phyloP scores from a whole-genome alignment of 2,329 filamentous ascomycete species.

The Ambrosiella xylebori region DNA sequence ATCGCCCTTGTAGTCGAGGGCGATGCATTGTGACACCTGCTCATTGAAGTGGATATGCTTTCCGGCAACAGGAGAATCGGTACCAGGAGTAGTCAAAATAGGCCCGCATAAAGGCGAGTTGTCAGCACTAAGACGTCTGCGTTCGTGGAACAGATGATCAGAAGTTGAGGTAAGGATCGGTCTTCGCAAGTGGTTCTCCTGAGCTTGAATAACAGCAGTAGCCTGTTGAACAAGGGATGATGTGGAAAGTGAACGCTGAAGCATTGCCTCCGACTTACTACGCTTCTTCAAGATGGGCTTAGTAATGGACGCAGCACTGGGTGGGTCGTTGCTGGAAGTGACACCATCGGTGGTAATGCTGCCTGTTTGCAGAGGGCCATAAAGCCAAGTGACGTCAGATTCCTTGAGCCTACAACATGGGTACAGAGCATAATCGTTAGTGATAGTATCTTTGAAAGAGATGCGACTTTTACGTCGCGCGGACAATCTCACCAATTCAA shows the following conservation, averaged over 20 bases:
- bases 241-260: slow-evolving; percentile 73
- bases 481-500: slow-evolving; percentile 61
- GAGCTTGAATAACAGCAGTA: slow-evolving; percentile 68
- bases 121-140: slow-evolving; percentile 17
- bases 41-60: slow-evolving; percentile 95
- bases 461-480: not conserved
- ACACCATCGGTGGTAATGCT: slow-evolving; percentile 35
- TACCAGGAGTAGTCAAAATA: slow-evolving; percentile 54
- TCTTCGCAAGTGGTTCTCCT: slow-evolving; percentile 43
- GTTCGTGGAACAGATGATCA: slow-evolving; percentile 19
- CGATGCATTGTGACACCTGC: slow-evolving; percentile 89
- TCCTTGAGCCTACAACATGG: slow-evolving; percentile 62
- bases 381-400: slow-evolving; percentile 93
- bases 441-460: not conserved
- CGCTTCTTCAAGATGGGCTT: slow-evolving; percentile 94
- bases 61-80: slow-evolving; percentile 42
- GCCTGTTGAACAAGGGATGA: slow-evolving; percentile 83
- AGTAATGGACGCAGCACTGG: slow-evolving; percentile 53
- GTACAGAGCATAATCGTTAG: slow-evolving; percentile 10
- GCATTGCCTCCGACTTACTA: slow-evolving; percentile 88
- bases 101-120: slow-evolving; percentile 17
- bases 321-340: slow-evolving; percentile 24
- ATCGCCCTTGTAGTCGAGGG: slow-evolving; percentile 73
- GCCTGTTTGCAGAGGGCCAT: slow-evolving; percentile 73
- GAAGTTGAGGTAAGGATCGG: slow-evolving; percentile 27